Evolutionary conservation across 129 eudicot species (phyloP).

Genomic region (Silybum marianum): DNA sequence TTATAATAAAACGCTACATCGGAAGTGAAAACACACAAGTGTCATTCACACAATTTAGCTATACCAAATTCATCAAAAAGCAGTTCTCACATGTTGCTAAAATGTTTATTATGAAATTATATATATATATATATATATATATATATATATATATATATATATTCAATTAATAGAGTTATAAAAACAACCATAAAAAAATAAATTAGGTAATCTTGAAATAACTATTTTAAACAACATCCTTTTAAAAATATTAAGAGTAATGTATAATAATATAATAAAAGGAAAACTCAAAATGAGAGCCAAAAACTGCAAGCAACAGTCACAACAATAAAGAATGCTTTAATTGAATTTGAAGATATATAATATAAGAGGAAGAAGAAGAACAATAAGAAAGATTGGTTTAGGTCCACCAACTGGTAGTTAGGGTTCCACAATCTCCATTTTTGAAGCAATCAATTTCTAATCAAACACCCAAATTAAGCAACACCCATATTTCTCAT

Average conservation of each 20-base stretch:
- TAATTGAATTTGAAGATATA: slow-evolving; percentile 26
- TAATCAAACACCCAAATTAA: slow-evolving; percentile 31
- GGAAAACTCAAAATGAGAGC: slow-evolving; percentile 3
- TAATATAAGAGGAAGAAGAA: slow-evolving; percentile 37
- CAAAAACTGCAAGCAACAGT: slow-evolving; percentile 39
- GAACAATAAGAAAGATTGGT: slow-evolving; percentile 20
- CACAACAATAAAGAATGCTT: slow-evolving; percentile 36
- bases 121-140: too few relatives aligned
- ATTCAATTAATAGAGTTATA: too few relatives aligned
- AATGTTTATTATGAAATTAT: too few relatives aligned
- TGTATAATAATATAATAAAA: background rate
- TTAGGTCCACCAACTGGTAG: slow-evolving; percentile 98
- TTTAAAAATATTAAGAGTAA: too few relatives aligned
- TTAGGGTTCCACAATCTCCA: slow-evolving; percentile 63
- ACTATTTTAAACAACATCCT: too few relatives aligned
- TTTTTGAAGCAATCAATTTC: slow-evolving; percentile 51
- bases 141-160: too few relatives aligned
- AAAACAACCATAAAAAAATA: too few relatives aligned
- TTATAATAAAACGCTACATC: background rate
- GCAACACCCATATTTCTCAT: slow-evolving; percentile 32
- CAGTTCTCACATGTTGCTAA: too few relatives aligned
- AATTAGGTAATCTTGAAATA: too few relatives aligned
- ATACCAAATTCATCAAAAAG: background rate
- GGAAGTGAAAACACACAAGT: too few relatives aligned
- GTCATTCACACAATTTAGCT: background rate